phyloP scores from a whole-genome alignment of 2,329 filamentous ascomycete genomes.

The Pseudogymnoascus sp. region DNA sequence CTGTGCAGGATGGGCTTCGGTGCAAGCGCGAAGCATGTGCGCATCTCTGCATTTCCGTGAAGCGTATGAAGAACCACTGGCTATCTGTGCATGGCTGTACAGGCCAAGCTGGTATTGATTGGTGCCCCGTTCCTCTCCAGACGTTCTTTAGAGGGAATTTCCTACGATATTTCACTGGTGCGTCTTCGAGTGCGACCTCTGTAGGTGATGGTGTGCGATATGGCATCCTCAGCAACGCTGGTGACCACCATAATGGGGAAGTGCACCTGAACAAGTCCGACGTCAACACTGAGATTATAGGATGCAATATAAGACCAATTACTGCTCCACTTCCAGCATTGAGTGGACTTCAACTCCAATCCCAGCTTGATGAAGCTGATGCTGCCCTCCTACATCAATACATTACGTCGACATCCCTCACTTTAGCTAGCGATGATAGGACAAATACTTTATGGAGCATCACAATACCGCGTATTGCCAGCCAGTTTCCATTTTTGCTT shows the following conservation, averaged over 20 bases:
- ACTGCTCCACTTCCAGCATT: too few relatives aligned
- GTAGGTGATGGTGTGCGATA: too few relatives aligned
- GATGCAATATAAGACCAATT: too few relatives aligned
- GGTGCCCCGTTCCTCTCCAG: slow-evolving; percentile 21
- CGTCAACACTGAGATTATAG: too few relatives aligned
- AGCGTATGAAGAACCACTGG: slow-evolving; percentile 30
- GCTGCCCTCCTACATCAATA: slow-evolving; percentile 19
- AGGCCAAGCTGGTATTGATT: slow-evolving; percentile 15
- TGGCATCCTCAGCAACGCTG: too few relatives aligned
- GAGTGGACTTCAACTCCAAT: neutral
- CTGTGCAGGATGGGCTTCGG: slow-evolving; percentile 21
- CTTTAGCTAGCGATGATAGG: slow-evolving; percentile 12
- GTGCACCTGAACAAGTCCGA: too few relatives aligned
- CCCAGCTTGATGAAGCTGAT: slow-evolving; percentile 11
- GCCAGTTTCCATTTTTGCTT: slow-evolving; percentile 30
- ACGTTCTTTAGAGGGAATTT: slow-evolving; percentile 26
- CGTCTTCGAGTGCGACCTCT: too few relatives aligned
- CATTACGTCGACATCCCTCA: slow-evolving; percentile 17
- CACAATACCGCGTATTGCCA: slow-evolving; percentile 28
- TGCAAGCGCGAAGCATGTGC: slow-evolving; percentile 21
- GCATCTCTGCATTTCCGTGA: slow-evolving; percentile 26
- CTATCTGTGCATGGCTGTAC: slow-evolving; percentile 17
- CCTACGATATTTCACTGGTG: slow-evolving; percentile 20
- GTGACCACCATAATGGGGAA: too few relatives aligned
- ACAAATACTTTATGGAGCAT: slow-evolving; percentile 26